Evolutionary conservation across 108 stramenopile species (phyloP).

Genomic region (Cylindrotheca closterium): DNA sequence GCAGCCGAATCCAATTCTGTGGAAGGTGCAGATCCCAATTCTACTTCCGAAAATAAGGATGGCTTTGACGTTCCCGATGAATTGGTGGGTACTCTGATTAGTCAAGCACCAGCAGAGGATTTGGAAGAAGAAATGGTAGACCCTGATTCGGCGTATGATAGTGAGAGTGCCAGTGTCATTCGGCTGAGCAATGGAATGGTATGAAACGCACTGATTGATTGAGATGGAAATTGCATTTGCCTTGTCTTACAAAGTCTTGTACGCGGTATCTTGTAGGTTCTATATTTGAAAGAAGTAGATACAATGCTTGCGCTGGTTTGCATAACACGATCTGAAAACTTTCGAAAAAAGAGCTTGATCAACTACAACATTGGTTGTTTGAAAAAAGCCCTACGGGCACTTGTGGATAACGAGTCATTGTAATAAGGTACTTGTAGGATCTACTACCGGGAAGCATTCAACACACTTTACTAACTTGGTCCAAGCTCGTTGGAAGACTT

Average conservation of each 20-base stretch:
- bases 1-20: conserved; percentile 2
- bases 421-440: no score
- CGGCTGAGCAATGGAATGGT: conserved; percentile 96
- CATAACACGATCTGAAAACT: conserved; percentile 91
- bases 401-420: conserved; percentile 20
- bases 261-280: conserved; percentile 23
- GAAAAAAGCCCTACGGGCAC: conserved; percentile 78
- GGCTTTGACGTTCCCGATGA: conserved; percentile 41
- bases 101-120: conserved; percentile 52
- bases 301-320: conserved; percentile 97
- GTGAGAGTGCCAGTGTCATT: conserved; percentile 90
- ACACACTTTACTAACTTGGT: no score
- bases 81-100: conserved; percentile 68
- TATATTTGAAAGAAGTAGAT: conserved; percentile 94
- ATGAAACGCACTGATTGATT: conserved; percentile 7
- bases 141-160: conserved; percentile 90
- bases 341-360: conserved; percentile 92
- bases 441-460: no score
- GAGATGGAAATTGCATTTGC: neutral
- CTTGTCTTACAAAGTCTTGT: neutral
- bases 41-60: conserved; percentile 12
- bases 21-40: conserved; percentile 4
- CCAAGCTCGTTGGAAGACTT: no score
- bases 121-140: conserved; percentile 53
- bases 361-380: conserved; percentile 97